Base-by-base conservation (phyloP, 306 rosid genomes). In the Dryas alaskensis region DNA sequence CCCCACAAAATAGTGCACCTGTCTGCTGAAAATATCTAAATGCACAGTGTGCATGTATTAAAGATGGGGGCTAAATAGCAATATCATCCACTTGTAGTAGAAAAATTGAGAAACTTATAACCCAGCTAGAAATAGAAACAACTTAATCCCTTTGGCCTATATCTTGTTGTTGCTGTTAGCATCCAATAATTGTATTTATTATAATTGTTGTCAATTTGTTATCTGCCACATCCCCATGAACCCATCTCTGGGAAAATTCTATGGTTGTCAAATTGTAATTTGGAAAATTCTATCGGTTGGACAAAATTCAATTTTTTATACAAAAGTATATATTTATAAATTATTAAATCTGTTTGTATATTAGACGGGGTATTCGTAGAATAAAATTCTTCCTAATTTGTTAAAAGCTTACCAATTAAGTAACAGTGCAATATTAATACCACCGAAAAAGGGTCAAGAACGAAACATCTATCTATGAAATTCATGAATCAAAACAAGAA, bases 191-290 rank as follows among this genome's bases (percentile, higher is more conserved):
- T 52, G 40, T 10, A 22, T 53, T 39, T 5, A 51, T 11, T 69
- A 69, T n/a, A n/a, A 14, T 40, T 63, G 1, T 63, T 63, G 68
- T 63, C 68, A 42, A 63, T 16, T 40, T 63, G 67, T 27, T 27
- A 19, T 19, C 19, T 19, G 19, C 19, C 19, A 19, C 31, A 27
- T 1, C 44, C 65, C 65, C n/a, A 1, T 10, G 17, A 37, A 31
- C 9, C 17, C 65, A 27, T 60, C 46, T 60, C 19, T 39, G 31
- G 31, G 31, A 27, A 27, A 27, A 27, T 27, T 27, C 31, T 27
- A 27, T 2, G 1, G 31, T 27, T 27, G 31, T 27, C 31, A 27
- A 2, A 0, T 27, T 27, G 31, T 1, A 27, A 27, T 27, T 27
- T 27, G 31, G 31, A 27, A 27, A 27, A 27, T 2, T 27, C 31